Evolutionary conservation across 164 flowering plant species (phyloP), one percentile per base, ranked within the genome.

Genomic region (Liquidambar formosana): DNA sequence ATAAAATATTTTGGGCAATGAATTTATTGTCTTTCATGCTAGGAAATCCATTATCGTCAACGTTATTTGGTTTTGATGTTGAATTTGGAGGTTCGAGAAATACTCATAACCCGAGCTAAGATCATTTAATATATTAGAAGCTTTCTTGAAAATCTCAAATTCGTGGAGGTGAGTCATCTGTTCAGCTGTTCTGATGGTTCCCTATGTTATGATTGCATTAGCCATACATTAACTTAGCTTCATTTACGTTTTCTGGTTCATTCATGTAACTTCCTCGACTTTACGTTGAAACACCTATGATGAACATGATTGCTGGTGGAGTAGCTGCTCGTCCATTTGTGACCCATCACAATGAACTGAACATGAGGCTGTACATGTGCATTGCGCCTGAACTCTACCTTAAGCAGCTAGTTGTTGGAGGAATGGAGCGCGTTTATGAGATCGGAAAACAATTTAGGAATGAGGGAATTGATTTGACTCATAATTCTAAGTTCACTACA

Each of bases 261-360:
- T 22, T 48, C 5, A 57, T 27, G 54, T 59, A 19, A 25, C 54
- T n/a, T 44, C 16, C n/a, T n/a, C n/a, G n/a, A n/a, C 38, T 23
- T 63, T 63, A 95, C 97, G 99, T 95, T 69, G 99, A 95, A 81
- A 95, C 99, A 15, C 99, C 99, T 1, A 95, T 93, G 96, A 89
- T 95, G 99, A 93, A 88, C 81, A 91, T 89, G 97, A 95, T 91
- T 80, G 89, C 99, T 69, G 99, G 97, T 45, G 99, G 97, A 60
- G 99, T 96, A 33, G 92, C 97, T 27, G 99, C 97, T 8, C 86
- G 90, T 16, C 98, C 98, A 57, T 94, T 94, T 85, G 94, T 89
- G 26, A 94, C 98, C 33, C 85, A 89, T 79, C 97, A 92, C 80
- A 94, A 94, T 80, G 98, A 92, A 0, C 68, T 92, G 52, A 83